Base-by-base conservation (phyloP, 306 rosid genomes). In the Nissolia schottii region DNA sequence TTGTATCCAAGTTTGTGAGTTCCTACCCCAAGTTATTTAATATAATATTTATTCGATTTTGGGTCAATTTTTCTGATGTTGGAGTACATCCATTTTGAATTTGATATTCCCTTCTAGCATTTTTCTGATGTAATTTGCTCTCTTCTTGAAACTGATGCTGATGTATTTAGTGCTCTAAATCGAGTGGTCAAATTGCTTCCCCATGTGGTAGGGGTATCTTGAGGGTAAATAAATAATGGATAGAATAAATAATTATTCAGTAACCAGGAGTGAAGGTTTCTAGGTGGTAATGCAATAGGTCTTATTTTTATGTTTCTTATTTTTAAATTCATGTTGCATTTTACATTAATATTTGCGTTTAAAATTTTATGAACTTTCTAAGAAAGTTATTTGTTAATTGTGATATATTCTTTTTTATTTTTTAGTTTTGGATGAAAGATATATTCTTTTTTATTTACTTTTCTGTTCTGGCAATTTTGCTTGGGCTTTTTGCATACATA, bases 1-100 rank as follows among this genome's bases (percentile, higher is more conserved):
- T 89, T 84, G 85, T 89, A 56, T 89, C 98, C 6, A 94, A 94
- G 81, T 91, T 94, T 85, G 98, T 94, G 82, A 89, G 98, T 85
- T 75, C 69, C 81, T 22, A 29, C 28, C 56, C 59, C 64, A 27
- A 31, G 50, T 49, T 74, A 19, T 54, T 71, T n/a, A 13, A 46
- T 72, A 25, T 65, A 64, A 35, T 67, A 23, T 77, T 70, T 25
- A 18, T 68, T 66, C 55, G 31, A 49, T 40, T 63, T 23, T 35
- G 48, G 45, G 38, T n/a, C 48, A 6, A 18, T 23, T 66, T 65
- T 80, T 73, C 19, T 34, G 41, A 28, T 41, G 54, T 65, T 73
- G 50, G 75, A 70, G 28, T 23, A 45, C 46, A 29, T 65, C 32
- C 53, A 73, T 79, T 68, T 67, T 57, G 28, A 28, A 41, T 67